Conservation (phyloP, 352 stramenopile genomes). For the Pythium phragmiticola region DNA sequence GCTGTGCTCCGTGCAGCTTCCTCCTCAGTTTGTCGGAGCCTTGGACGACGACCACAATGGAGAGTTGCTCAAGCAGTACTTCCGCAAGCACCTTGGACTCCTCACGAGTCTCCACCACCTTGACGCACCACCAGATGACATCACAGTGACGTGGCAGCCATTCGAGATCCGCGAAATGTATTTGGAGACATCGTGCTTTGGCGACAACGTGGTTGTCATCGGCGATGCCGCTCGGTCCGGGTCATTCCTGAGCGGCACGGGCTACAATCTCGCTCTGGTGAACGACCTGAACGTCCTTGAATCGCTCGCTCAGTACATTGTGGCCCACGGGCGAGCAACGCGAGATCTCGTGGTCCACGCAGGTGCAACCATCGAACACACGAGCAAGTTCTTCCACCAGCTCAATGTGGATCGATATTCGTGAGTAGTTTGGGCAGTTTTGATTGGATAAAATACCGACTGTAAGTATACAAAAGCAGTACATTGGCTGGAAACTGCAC, state of each 20-base stretch:
- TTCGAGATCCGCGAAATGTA: slow-evolving; percentile 32
- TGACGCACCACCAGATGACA: slow-evolving; percentile 15
- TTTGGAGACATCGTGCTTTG: slow-evolving; percentile 19
- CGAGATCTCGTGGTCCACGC: slow-evolving; percentile 6
- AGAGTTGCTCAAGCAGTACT: slow-evolving; percentile 21
- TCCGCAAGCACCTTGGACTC: slow-evolving; percentile 17
- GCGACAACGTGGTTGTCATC: slow-evolving; percentile 28
- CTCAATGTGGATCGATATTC: slow-evolving; percentile 28
- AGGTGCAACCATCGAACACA: slow-evolving; percentile 17
- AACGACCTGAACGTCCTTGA: slow-evolving; percentile 27
- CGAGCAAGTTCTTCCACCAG: slow-evolving; percentile 28
- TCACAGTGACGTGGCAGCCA: slow-evolving; percentile 21
- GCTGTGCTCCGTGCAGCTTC: slow-evolving; percentile 26
- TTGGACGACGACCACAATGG: slow-evolving; percentile 28
- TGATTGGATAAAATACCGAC: background rate
- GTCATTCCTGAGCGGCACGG: slow-evolving; percentile 28
- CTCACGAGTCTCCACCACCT: slow-evolving; percentile 20
- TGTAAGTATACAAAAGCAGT: background rate
- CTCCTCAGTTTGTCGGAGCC: slow-evolving; percentile 25
- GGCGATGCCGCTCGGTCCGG: slow-evolving; percentile 29
- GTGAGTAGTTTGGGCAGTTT: background rate
- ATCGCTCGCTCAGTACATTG: slow-evolving; percentile 10
- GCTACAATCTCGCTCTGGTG: slow-evolving; percentile 31
- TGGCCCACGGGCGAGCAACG: background rate
- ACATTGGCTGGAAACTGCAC: background rate